These are phyloP conservation scores for Quercus bicolor DNA, from an alignment of 306 rosid species.

Conservation along the genomic window DNA sequence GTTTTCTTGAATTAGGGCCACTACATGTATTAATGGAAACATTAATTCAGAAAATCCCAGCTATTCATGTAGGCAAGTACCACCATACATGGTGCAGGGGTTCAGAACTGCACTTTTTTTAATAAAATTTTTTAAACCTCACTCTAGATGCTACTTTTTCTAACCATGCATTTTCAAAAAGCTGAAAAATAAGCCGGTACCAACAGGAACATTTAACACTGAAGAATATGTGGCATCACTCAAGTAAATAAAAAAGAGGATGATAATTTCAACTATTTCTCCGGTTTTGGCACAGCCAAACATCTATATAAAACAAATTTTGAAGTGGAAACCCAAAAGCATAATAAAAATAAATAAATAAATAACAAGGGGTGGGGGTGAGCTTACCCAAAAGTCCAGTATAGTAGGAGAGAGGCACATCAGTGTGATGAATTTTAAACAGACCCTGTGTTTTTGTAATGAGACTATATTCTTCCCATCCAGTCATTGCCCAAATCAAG, in stretches of 20 bases:
- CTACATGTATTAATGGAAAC: too few species aligned
- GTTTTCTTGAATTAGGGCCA: background rate
- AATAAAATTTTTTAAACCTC: background rate
- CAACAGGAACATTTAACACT: background rate
- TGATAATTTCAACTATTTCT: background rate
- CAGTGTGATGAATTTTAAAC: constrained; percentile 23
- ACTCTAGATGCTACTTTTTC: too few species aligned
- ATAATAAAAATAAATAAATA: background rate
- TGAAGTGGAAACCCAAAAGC: background rate
- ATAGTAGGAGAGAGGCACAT: constrained; percentile 38
- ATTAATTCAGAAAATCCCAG: background rate
- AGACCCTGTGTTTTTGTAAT: background rate
- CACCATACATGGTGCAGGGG: background rate
- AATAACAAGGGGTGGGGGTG: background rate
- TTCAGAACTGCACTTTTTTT: background rate
- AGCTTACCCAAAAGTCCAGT: constrained; percentile 35
- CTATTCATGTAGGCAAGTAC: background rate
- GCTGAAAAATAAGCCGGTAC: too few species aligned
- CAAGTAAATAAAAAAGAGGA: background rate
- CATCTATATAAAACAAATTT: background rate
- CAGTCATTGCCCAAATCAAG: constrained; percentile 23
- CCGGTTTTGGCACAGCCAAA: background rate
- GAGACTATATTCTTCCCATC: constrained; percentile 35
- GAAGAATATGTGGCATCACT: background rate
- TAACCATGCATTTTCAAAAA: background rate